Conservation (phyloP, 805 yeast species). For the Candida berthetii region DNA sequence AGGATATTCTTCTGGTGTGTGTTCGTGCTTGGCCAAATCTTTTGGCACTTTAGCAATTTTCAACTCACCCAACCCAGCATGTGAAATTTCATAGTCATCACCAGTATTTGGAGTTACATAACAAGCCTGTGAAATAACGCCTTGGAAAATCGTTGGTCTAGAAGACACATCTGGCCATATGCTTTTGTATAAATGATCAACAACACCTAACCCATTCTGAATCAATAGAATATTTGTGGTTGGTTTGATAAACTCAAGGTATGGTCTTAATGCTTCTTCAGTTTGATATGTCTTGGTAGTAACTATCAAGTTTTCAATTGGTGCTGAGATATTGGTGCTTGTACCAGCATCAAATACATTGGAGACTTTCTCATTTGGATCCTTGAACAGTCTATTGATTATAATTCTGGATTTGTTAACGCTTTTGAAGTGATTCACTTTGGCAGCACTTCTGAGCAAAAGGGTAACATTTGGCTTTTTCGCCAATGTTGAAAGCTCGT, state of each 20-base stretch:
- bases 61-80: conserved; percentile 69
- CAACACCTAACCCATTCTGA: conserved; percentile 89
- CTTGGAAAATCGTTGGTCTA: conserved; percentile 64
- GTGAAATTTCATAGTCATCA: conserved; percentile 40
- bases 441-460: conserved; percentile 14
- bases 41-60: conserved; percentile 53
- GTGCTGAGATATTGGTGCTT: conserved; percentile 12
- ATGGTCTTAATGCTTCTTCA: conserved; percentile 49
- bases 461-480: conserved; percentile 13
- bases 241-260: conserved; percentile 39
- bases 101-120: conserved; percentile 31
- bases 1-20: conserved; percentile 3
- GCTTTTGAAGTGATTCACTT: conserved; percentile 10
- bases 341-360: conserved; percentile 6
- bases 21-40: conserved; percentile 12
- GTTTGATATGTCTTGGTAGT: conserved; percentile 82
- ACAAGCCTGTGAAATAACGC: conserved; percentile 82
- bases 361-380: conserved; percentile 5
- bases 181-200: conserved; percentile 43
- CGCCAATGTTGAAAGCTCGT: conserved; percentile 14
- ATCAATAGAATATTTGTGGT: conserved; percentile 61
- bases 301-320: conserved; percentile 55
- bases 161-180: conserved; percentile 44
- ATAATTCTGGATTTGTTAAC: conserved; percentile 10
- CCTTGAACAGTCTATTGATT: conserved; percentile 15